Evolutionary conservation across 176 grass and related monocot species (phyloP).

Genomic region (Alopecurus myosuroides): DNA sequence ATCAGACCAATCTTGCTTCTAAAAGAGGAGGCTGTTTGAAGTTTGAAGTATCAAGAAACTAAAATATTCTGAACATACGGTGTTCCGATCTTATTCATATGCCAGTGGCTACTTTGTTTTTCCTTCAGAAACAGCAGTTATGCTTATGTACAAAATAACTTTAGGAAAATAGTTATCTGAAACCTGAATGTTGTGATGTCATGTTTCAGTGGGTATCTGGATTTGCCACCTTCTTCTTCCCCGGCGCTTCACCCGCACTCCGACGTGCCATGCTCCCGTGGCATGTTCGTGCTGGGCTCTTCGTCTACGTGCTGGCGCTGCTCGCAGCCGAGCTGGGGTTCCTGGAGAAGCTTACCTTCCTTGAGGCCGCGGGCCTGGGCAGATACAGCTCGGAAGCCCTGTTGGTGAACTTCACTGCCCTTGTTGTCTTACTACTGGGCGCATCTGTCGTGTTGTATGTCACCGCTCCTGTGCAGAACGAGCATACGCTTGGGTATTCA

Average conservation of each 20-base stretch:
- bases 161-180: neutral
- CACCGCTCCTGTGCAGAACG: conserved; percentile 31
- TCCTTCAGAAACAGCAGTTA: neutral
- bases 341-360: conserved; percentile 92
- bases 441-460: conserved; percentile 53
- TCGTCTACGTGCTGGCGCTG: conserved; percentile 42
- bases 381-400: conserved; percentile 58
- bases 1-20: neutral
- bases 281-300: conserved; percentile 45
- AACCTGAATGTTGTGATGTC: neutral
- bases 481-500: conserved; percentile 27
- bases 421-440: conserved; percentile 60
- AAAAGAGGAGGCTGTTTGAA: neutral
- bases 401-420: conserved; percentile 60
- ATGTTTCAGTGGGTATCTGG: conserved; percentile 69
- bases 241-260: conserved; percentile 26
- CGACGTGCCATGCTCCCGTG: conserved; percentile 40
- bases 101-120: neutral
- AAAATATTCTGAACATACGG: neutral
- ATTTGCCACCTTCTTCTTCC: conserved; percentile 66
- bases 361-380: conserved; percentile 18
- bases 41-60: neutral
- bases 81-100: neutral
- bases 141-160: neutral
- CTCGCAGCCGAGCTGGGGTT: conserved; percentile 61